A percentile compares a stretch with the other conserved stretches of the same genome.
Conservation (phyloP, 225 moss, liverwort and hornwort genomes). For the Anthoceros angustus region DNA sequence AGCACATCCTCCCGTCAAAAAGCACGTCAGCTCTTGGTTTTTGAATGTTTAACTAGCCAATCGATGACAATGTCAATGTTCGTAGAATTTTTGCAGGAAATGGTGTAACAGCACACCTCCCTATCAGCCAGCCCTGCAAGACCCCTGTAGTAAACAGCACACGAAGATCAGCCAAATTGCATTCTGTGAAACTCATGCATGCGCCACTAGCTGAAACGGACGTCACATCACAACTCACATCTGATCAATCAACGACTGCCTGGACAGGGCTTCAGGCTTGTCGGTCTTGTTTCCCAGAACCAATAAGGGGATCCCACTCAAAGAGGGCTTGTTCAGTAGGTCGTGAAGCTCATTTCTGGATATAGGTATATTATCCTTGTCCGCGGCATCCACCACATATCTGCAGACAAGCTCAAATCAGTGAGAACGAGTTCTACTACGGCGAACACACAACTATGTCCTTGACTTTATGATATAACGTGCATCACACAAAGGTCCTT, state of each 20-base stretch:
- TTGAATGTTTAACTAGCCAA: constrained; percentile 98
- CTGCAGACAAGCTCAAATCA: constrained; percentile 26
- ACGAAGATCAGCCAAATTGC: background rate
- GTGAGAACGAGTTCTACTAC: constrained; percentile 6
- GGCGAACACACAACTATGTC: background rate
- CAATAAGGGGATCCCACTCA: constrained; percentile 74
- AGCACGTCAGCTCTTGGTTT: constrained; percentile 74
- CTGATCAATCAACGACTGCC: constrained; percentile 56
- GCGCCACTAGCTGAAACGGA: background rate
- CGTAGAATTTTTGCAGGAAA: constrained; percentile 91
- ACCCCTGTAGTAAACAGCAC: constrained; percentile 26
- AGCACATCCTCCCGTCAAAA: background rate
- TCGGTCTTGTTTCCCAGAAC: constrained; percentile 96
- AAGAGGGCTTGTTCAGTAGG: constrained; percentile 70
- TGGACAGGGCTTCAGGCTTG: constrained; percentile 76
- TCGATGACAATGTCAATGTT: constrained; percentile 90
- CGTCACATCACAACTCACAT: constrained; percentile 37
- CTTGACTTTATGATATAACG: background rate
- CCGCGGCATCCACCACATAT: constrained; percentile 93
- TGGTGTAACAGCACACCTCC: constrained; percentile 85
- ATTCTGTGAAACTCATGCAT: background rate
- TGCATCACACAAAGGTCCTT: constrained; percentile 11
- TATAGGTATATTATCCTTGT: constrained; percentile 63
- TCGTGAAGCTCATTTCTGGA: constrained; percentile 91
- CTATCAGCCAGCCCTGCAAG: constrained; percentile 53